phyloP scores from a whole-genome alignment of 1,139 yeast species.

The Suhomyces wounanorum region DNA sequence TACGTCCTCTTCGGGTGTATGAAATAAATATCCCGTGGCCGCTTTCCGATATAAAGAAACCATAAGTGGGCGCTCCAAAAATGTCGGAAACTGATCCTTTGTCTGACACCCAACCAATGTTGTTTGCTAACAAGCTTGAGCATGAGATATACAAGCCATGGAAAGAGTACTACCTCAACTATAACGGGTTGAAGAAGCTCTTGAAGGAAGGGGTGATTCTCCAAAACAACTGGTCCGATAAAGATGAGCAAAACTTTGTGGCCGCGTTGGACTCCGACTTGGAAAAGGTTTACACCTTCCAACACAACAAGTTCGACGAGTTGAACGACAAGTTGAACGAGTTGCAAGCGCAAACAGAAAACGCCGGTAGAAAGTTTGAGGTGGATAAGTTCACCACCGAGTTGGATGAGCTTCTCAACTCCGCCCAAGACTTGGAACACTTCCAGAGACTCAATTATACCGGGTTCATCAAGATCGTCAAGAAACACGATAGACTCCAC shows the following conservation, averaged over 20 bases:
- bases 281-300: constrained; percentile 92
- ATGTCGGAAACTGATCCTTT: constrained; percentile 5
- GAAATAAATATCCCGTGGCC: constrained; percentile 7
- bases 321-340: constrained; percentile 64
- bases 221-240: constrained; percentile 35
- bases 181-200: constrained; percentile 75
- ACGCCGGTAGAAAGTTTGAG: constrained; percentile 44
- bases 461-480: constrained; percentile 91
- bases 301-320: constrained; percentile 67
- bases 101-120: constrained; percentile 47
- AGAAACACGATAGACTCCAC: constrained; percentile 92
- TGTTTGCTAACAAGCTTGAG: constrained; percentile 81
- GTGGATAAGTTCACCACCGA: constrained; percentile 58
- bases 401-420: constrained; percentile 70
- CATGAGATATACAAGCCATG: constrained; percentile 87
- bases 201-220: constrained; percentile 75
- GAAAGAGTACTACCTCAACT: constrained; percentile 80
- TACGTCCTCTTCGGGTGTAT: not conserved
- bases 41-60: constrained; percentile 5
- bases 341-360: constrained; percentile 54
- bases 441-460: constrained; percentile 91
- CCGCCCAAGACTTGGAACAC: constrained; percentile 84
- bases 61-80: not conserved
- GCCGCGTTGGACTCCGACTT: constrained; percentile 78
- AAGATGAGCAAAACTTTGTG: constrained; percentile 82